Conservation (phyloP, 176 grass and related monocot genomes). For the Juncus effusus region DNA sequence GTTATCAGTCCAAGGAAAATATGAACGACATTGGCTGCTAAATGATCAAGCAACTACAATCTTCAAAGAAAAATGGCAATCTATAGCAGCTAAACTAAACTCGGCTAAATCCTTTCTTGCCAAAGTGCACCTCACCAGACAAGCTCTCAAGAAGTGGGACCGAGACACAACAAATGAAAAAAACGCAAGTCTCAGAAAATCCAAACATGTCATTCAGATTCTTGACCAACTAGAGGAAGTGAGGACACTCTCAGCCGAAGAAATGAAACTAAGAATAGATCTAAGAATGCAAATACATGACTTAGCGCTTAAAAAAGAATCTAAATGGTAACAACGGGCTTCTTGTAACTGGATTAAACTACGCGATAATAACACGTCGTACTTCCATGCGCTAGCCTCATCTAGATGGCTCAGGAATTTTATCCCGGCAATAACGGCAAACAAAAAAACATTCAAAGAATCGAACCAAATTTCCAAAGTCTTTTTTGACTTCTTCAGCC, state of each 20-base stretch:
- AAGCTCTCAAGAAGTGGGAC: too few relatives aligned
- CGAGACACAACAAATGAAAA: too few relatives aligned
- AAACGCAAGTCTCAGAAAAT: too few relatives aligned
- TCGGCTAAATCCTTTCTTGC: too few relatives aligned
- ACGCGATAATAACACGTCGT: not conserved
- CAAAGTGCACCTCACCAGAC: too few relatives aligned
- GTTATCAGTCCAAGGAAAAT: too few relatives aligned
- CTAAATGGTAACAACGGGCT: not conserved
- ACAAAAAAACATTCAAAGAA: not conserved
- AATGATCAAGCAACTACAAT: too few relatives aligned
- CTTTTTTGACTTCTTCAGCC: not conserved
- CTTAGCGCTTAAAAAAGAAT: not conserved
- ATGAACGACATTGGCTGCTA: too few relatives aligned
- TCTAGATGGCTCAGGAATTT: not conserved
- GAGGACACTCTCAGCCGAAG: not conserved
- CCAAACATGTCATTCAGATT: too few relatives aligned
- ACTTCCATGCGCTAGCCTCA: not conserved
- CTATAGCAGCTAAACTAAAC: too few relatives aligned
- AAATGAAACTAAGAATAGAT: not conserved
- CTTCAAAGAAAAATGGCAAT: too few relatives aligned
- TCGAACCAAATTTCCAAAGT: not conserved
- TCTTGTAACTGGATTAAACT: not conserved
- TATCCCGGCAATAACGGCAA: not conserved
- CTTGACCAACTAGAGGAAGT: too few relatives aligned
- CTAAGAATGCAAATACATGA: not conserved